These are phyloP conservation scores for Xylaria bambusicola DNA, from an alignment of 495 filamentous ascomycete genomes.

Conservation along the genomic window DNA sequence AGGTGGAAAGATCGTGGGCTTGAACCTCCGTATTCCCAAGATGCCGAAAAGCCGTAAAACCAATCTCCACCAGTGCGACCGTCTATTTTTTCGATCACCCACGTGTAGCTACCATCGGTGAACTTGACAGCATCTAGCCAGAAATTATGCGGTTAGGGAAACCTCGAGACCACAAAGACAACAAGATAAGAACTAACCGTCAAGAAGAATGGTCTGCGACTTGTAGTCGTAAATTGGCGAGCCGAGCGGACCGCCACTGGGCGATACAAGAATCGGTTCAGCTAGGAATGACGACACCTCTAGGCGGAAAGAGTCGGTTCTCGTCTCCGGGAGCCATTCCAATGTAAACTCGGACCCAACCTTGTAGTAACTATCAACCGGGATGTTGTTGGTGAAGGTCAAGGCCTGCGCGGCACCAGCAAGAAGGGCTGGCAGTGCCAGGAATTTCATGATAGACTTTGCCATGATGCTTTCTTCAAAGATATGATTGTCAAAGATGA, in stretches of 20 bases:
- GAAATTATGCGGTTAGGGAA: not conserved
- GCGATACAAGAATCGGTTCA: not conserved
- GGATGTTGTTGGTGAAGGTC: conserved; percentile 8
- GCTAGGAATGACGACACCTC: conserved; percentile 5
- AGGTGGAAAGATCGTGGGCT: no score
- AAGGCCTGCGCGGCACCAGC: conserved; percentile 9
- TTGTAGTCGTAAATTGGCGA: conserved; percentile 5
- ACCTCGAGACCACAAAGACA: not conserved
- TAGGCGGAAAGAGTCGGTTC: conserved; percentile 3
- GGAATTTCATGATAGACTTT: conserved; percentile 11
- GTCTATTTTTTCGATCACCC: conserved; percentile 4
- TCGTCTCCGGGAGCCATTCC: not conserved
- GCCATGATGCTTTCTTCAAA: no score
- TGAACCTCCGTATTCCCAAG: no score
- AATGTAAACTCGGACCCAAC: conserved; percentile 1
- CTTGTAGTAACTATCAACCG: not conserved
- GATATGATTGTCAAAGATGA: no score
- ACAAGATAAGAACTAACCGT: not conserved
- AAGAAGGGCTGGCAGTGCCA: conserved; percentile 1
- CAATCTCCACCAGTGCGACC: conserved; percentile 1
- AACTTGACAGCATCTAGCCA: conserved; percentile 7
- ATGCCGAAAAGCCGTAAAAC: conserved; percentile 5
- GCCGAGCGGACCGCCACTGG: not conserved
- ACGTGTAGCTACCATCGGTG: not conserved
- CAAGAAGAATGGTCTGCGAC: conserved; percentile 4